Evolutionary conservation across 169 alveolate genomes (phyloP).

Genomic region (Amoebophrya sp.): DNA sequence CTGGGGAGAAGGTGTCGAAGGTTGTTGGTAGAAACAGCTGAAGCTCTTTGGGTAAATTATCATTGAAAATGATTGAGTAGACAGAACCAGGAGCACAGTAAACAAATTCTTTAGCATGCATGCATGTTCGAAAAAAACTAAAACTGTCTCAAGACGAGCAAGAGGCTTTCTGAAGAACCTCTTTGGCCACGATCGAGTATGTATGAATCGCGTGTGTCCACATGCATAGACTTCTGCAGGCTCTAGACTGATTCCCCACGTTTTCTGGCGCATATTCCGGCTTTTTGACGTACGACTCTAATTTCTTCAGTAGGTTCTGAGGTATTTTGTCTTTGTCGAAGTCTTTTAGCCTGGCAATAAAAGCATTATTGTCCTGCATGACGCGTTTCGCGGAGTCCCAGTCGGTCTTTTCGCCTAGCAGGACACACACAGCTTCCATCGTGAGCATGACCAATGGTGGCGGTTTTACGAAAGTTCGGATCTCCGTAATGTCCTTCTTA

Average conservation of each 20-base stretch:
- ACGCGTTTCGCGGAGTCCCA: slow-evolving; percentile 63
- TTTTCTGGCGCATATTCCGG: slow-evolving; percentile 61
- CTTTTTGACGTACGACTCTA: slow-evolving; percentile 49
- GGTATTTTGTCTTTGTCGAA: slow-evolving; percentile 61
- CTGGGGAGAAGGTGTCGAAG: too few relatives aligned
- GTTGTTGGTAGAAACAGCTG: too few relatives aligned
- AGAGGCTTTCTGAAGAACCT: too few relatives aligned
- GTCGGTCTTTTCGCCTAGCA: slow-evolving; percentile 62
- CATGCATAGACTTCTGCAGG: slow-evolving; percentile 67
- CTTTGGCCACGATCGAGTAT: slow-evolving; percentile 61
- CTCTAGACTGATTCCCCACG: slow-evolving; percentile 62
- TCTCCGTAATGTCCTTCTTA: slow-evolving; percentile 61
- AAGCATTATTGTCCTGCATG: slow-evolving; percentile 50
- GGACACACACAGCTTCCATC: slow-evolving; percentile 61
- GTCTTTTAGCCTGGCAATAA: slow-evolving; percentile 55
- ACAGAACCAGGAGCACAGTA: too few relatives aligned
- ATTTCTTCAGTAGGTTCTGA: slow-evolving; percentile 49
- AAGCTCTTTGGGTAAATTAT: too few relatives aligned
- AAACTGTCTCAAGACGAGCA: too few relatives aligned
- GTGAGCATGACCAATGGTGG: slow-evolving; percentile 64
- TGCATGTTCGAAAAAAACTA: too few relatives aligned
- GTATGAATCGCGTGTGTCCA: slow-evolving; percentile 76
- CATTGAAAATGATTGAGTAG: too few relatives aligned
- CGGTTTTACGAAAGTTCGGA: slow-evolving; percentile 60
- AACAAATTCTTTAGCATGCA: too few relatives aligned